phyloP scores from a whole-genome alignment of 1,139 yeast species.

The Protomyces pachydermus region DNA sequence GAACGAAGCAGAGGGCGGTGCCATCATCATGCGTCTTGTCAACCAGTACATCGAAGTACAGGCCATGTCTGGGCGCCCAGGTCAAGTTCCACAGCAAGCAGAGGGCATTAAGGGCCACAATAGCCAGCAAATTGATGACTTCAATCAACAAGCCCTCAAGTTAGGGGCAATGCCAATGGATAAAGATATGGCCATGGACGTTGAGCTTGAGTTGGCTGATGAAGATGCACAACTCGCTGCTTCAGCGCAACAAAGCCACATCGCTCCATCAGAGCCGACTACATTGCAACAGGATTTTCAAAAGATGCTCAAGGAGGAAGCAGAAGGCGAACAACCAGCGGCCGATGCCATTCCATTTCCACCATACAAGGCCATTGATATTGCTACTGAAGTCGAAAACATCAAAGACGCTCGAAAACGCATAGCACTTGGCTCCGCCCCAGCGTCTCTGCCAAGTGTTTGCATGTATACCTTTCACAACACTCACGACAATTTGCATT shows the following conservation, averaged over 20 bases:
- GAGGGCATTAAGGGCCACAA: slow-evolving; percentile 63
- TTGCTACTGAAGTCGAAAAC: slow-evolving; percentile 68
- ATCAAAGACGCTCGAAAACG: slow-evolving; percentile 79
- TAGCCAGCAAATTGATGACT: slow-evolving; percentile 50
- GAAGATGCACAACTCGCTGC: slow-evolving; percentile 53
- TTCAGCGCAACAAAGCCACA: slow-evolving; percentile 7
- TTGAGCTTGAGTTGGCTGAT: slow-evolving; percentile 73
- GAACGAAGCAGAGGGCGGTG: slow-evolving; percentile 89
- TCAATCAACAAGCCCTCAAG: slow-evolving; percentile 68
- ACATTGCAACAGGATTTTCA: slow-evolving; percentile 50
- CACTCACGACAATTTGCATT: slow-evolving; percentile 73
- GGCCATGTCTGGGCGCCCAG: slow-evolving; percentile 43
- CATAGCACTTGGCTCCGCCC: slow-evolving; percentile 59
- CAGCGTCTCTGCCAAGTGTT: slow-evolving; percentile 84
- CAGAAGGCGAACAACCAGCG: slow-evolving; percentile 59
- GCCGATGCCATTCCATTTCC: slow-evolving; percentile 80
- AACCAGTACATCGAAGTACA: slow-evolving; percentile 79
- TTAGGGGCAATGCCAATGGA: slow-evolving; percentile 83
- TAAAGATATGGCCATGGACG: slow-evolving; percentile 75
- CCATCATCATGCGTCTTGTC: slow-evolving; percentile 73
- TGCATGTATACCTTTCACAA: slow-evolving; percentile 99
- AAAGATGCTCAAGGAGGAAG: slow-evolving; percentile 40
- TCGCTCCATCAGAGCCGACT: slow-evolving; percentile 36
- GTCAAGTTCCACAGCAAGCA: slow-evolving; percentile 45
- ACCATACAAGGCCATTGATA: slow-evolving; percentile 68